Percentiles rank a stretch among this genome's conserved stretches.
These are phyloP conservation scores for Mucor piriformis DNA, from an alignment of 371 early-diverging fungal genomes.

Conservation along the genomic window DNA sequence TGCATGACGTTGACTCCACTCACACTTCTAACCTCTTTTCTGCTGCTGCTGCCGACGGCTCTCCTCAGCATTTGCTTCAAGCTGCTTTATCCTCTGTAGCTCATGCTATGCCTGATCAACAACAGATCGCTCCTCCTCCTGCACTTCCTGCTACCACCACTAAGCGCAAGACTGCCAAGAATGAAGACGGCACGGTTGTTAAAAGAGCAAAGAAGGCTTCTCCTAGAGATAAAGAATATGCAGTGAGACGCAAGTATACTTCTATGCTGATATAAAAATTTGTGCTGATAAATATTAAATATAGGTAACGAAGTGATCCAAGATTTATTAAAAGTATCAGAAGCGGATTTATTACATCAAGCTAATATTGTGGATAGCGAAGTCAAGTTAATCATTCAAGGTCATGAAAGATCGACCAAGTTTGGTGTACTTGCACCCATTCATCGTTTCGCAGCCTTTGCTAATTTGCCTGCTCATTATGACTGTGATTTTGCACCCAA, in stretches of 20 bases:
- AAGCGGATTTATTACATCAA: conserved; percentile 48
- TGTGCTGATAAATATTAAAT: no score
- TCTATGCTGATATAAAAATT: no score
- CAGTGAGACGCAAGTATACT: conserved; percentile 44
- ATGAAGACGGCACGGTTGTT: conserved; percentile 8
- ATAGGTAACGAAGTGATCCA: conserved; percentile 47
- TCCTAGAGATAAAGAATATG: conserved; percentile 50
- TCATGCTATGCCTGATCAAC: conserved; percentile 10
- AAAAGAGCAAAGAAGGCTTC: conserved; percentile 44
- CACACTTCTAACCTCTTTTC: conserved; percentile 29
- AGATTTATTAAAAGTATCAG: conserved; percentile 45
- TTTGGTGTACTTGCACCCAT: conserved; percentile 39
- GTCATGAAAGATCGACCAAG: conserved; percentile 40
- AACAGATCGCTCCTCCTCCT: conserved; percentile 9
- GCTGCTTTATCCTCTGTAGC: conserved; percentile 49
- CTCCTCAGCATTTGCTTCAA: conserved; percentile 47
- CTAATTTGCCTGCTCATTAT: conserved; percentile 50
- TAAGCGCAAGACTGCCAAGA: conserved; percentile 23
- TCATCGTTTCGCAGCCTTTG: conserved; percentile 49
- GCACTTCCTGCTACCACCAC: background rate
- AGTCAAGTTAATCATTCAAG: conserved; percentile 46
- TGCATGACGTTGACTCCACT: conserved; percentile 25
- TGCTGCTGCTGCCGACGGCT: conserved; percentile 31
- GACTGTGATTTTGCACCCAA: conserved; percentile 57
- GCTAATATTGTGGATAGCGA: conserved; percentile 48